Evolutionary conservation across 1,139 yeast species (phyloP), one percentile per base, ranked within the genome.

Genomic region (Geotrichum klebahnii): DNA sequence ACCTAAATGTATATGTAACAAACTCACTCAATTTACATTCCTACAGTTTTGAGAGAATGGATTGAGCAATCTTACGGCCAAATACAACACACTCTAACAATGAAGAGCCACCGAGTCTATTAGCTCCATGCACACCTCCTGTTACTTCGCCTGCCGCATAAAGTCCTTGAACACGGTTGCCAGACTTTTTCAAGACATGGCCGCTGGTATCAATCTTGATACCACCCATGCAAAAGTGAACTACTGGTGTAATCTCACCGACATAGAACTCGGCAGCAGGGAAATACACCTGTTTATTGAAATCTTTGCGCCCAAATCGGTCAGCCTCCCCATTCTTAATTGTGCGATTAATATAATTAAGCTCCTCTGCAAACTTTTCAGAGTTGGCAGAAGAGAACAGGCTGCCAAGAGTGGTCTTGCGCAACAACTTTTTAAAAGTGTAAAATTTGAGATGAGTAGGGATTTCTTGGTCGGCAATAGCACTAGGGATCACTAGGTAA

Each of bases 171-270:
- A 82, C 78, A 2, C n/a, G n/a, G n/a, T 14, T 26, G 3, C 62
- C 60, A n/a, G 70, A 70, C 31, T 68, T 67, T 48, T 72, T 69
- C 45, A 82, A 57, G 1, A 84, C 87, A 59, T 81, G 77, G 0
- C 84, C 70, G 44, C 73, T 67, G 41, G 73, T 76, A 61, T 83
- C 79, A 61, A 84, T 82, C 62, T 79, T 79, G 31, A 84, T 82
- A 40, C 95, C 95, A 32, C 95, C 95, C 89, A 85, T 83, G 6
- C 95, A 84, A 69, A 84, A 86, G 64, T 86, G 95, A 36, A 86
- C 78, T 2, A 85, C 94, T 36, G 94, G 80, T 1, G 92, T 83
- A 43, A 84, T 76, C 56, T 70, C 75, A 0, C 83, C 78, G 26
- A 77, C 79, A 59, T 76, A 77, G 48, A 60, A 64, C 34, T 53